A percentile compares a stretch with the other conserved stretches of the same genome.
phyloP scores from a whole-genome alignment of 306 rosid species.

The Malus fusca region DNA sequence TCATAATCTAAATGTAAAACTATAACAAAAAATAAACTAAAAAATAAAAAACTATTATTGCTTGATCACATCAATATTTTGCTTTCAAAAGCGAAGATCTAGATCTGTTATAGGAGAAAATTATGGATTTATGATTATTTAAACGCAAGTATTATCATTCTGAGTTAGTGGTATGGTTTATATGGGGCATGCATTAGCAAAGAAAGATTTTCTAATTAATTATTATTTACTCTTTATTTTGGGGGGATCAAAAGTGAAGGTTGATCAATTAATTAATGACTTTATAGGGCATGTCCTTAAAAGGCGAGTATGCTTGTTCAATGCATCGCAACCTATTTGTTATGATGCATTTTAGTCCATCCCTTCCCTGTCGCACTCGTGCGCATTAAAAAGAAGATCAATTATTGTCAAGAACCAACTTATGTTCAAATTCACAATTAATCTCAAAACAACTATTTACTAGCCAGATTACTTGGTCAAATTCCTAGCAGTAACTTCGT shows the following conservation, averaged over 20 bases:
- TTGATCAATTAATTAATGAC: too few species aligned
- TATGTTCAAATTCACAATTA: background rate
- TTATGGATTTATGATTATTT: background rate
- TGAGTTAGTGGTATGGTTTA: background rate
- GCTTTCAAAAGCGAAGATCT: background rate
- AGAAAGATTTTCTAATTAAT: background rate
- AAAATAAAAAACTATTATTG: background rate
- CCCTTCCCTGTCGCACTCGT: background rate
- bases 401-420: background rate
- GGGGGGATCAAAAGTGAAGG: background rate
- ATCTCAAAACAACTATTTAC: background rate
- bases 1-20: background rate
- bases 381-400: background rate
- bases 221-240: background rate
- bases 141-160: background rate
- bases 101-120: background rate
- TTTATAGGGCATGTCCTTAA: background rate
- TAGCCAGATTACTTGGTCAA: background rate
- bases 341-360: constrained; percentile 8
- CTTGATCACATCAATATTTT: background rate
- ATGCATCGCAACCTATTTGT: background rate
- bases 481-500: background rate
- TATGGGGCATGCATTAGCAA: background rate
- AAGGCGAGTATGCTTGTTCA: background rate
- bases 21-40: background rate